phyloP scores from a whole-genome alignment of 495 filamentous ascomycete genomes.

The Lasiosphaeris hirsuta region DNA sequence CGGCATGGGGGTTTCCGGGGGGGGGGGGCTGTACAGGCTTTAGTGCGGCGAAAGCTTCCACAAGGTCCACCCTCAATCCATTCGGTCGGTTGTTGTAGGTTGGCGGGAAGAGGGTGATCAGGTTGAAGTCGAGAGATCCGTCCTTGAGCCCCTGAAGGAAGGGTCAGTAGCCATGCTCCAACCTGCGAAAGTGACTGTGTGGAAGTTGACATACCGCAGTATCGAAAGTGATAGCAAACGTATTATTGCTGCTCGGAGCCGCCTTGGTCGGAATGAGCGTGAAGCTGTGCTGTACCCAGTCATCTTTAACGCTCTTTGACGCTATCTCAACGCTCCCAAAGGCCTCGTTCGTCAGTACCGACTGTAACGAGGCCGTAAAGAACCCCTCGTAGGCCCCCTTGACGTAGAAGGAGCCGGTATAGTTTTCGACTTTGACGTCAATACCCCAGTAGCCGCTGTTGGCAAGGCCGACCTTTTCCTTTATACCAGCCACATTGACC shows the following conservation, averaged over 20 bases:
- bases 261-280: constrained; percentile 36
- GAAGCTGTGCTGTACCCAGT: constrained; percentile 51
- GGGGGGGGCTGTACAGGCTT: constrained; percentile 38
- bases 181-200: too few relatives aligned
- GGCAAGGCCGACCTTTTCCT: constrained; percentile 49
- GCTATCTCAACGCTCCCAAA: constrained; percentile 41
- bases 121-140: constrained; percentile 56
- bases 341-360: constrained; percentile 42
- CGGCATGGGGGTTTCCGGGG: not conserved
- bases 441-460: constrained; percentile 64
- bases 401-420: constrained; percentile 58
- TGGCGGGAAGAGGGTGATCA: constrained; percentile 65
- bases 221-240: constrained; percentile 60
- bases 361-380: constrained; percentile 47
- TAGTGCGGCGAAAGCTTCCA: constrained; percentile 50
- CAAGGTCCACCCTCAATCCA: constrained; percentile 59
- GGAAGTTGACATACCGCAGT: constrained; percentile 33
- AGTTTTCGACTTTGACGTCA: constrained; percentile 50
- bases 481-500: constrained; percentile 45
- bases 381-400: constrained; percentile 38
- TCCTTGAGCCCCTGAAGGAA: constrained; percentile 33
- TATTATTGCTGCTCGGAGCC: constrained; percentile 61
- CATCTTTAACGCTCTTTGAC: constrained; percentile 32
- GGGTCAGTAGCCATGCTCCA: not conserved
- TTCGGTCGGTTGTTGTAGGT: constrained; percentile 62